Conservation (phyloP, 73 alveolate genomes). For the Durusdinium trenchii region DNA sequence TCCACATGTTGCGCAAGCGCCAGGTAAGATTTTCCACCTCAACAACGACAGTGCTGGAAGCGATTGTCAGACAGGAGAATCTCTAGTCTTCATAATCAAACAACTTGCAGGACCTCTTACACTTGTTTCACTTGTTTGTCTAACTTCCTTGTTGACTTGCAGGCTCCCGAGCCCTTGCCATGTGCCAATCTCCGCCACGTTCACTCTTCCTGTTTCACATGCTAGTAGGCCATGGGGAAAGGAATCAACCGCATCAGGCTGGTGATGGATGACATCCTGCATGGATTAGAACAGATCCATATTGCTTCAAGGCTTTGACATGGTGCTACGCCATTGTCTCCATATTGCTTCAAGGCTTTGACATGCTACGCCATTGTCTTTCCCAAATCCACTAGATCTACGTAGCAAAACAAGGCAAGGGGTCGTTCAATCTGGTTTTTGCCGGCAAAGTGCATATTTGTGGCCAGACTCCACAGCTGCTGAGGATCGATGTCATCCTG, state of each 20-base stretch:
- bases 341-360: no score
- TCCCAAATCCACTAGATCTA: no score
- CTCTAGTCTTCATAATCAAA: no score
- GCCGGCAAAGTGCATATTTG: constrained; percentile 22
- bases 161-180: constrained; percentile 45
- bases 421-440: not conserved
- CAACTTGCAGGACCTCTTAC: no score
- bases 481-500: constrained; percentile 86
- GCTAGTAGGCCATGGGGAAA: not conserved
- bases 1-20: constrained; percentile 93
- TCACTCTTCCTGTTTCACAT: constrained; percentile 43
- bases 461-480: constrained; percentile 88
- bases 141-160: not conserved
- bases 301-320: no score
- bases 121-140: not conserved
- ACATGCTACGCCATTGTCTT: no score
- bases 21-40: constrained; percentile 86
- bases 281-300: no score
- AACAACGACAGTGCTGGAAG: no score
- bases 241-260: no score
- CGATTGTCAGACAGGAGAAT: no score
- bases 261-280: no score
- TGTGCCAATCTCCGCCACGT: constrained; percentile 95
- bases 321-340: no score
- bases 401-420: not conserved